Evolutionary conservation across 106 monocot genomes (phyloP), one percentile per base, ranked within the genome.

Genomic region (Iris macrosiphon): DNA sequence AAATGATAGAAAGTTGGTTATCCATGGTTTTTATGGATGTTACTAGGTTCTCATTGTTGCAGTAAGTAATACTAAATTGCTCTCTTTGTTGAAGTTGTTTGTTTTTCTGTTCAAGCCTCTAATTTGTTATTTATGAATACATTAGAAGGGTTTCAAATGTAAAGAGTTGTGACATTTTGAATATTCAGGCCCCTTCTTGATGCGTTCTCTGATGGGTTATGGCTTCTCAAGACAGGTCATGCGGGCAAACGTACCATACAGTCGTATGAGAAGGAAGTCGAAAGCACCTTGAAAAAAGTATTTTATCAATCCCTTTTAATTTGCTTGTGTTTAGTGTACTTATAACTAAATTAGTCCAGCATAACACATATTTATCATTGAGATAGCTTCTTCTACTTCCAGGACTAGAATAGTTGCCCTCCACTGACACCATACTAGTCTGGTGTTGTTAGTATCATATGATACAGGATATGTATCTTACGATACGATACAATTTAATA

Each of bases 171-270:
- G 38, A 43, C 22, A 60, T 49, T 54, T 40, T 59, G 50, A 33
- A n/a, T 58, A 26, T 17, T 42, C 69, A 80, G 80, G 62, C 60
- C 61, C 49, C 49, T 75, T 55, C 63, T 80, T 48, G 70, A 80
- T 71, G 80, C 80, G 51, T 65, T 80, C 61, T 75, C 70, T 61
- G 80, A 80, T 65, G 74, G 80, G 22, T 13, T 80, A 31, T 30
- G 48, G 50, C 66, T 80, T 57, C 80, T 80, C 7, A 61, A 70
- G 44, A 55, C 55, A 21, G 63, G 65, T 20, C 58, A 62, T 58
- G 74, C 75, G 6, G 70, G 68, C 42, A 48, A 61, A 43, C 31
- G 49, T 61, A 62, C 70, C 28, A 66, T 42, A 45, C 20, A 62
- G 22, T 48, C 55, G 23, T 75, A 69, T 62, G 66, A 80, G 51